Evolutionary conservation across 371 early-diverging fungal genomes (phyloP).

Genomic region (Basidiobolus heterosporus): DNA sequence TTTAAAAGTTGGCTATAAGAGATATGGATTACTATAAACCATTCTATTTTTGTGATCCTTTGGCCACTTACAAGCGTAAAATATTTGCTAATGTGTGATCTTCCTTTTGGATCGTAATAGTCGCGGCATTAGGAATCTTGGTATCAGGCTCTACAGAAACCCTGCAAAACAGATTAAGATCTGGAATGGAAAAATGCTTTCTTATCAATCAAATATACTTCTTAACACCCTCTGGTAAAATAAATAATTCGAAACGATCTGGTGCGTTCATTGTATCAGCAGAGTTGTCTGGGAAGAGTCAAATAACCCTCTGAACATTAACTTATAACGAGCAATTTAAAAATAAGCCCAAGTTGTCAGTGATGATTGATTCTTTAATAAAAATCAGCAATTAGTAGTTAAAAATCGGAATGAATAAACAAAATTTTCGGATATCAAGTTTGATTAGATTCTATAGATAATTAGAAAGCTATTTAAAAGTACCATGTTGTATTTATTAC

Average conservation of each 20-base stretch:
- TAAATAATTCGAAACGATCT: conserved; percentile 75
- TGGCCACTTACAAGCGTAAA: conserved; percentile 54
- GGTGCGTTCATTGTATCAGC: conserved; percentile 64
- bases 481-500: no score
- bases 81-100: conserved; percentile 95
- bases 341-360: no score
- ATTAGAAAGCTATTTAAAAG: no score
- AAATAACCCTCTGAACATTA: no score
- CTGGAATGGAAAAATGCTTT: background rate
- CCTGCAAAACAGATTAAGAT: background rate
- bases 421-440: no score
- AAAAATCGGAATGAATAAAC: no score
- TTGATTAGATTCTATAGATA: no score
- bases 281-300: no score
- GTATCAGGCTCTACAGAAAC: conserved; percentile 37
- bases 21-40: background rate
- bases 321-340: no score
- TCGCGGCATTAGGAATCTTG: conserved; percentile 86
- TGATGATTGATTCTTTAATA: no score
- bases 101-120: conserved; percentile 83
- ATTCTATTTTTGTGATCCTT: background rate
- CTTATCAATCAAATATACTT: conserved; percentile 32
- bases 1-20: conserved; percentile 63
- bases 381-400: no score
- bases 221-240: conserved; percentile 73